Percentiles rank a stretch among this genome's conserved stretches.
Evolutionary conservation across 106 monocot genomes (phyloP).

Genomic region (Dendrobium officinale): DNA sequence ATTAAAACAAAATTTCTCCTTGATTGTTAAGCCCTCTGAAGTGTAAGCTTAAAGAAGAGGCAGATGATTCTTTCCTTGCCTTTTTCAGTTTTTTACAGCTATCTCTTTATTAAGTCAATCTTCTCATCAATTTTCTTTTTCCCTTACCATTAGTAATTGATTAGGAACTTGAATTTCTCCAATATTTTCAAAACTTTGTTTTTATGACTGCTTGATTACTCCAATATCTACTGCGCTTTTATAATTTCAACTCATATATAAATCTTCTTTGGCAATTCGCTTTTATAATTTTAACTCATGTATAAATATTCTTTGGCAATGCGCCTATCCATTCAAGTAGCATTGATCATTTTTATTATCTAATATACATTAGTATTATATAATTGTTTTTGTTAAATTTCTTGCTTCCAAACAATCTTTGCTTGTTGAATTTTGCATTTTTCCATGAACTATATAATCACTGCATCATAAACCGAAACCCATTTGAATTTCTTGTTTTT

Average conservation of each 20-base stretch:
- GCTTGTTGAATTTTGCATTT: neutral
- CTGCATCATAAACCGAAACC: neutral
- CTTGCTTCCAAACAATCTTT: neutral
- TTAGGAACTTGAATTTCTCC: neutral
- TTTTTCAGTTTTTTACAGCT: neutral
- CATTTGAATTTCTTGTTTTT: neutral
- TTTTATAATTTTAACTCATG: neutral
- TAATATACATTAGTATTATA: neutral
- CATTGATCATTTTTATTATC: neutral
- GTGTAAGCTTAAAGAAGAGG: neutral
- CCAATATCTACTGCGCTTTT: neutral
- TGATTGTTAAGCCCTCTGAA: neutral
- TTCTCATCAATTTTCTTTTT: neutral
- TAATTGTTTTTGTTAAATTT: neutral
- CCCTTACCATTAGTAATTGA: neutral
- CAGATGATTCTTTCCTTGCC: neutral
- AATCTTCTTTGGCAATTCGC: neutral
- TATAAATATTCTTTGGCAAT: neutral
- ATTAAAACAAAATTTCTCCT: neutral
- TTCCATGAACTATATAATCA: neutral
- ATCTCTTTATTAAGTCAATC: neutral
- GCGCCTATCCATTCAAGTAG: neutral
- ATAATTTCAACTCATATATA: neutral
- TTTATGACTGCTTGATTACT: neutral
- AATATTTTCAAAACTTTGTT: neutral